Conservation (phyloP, 176 grass and related monocot species). For the Avena insularis region DNA sequence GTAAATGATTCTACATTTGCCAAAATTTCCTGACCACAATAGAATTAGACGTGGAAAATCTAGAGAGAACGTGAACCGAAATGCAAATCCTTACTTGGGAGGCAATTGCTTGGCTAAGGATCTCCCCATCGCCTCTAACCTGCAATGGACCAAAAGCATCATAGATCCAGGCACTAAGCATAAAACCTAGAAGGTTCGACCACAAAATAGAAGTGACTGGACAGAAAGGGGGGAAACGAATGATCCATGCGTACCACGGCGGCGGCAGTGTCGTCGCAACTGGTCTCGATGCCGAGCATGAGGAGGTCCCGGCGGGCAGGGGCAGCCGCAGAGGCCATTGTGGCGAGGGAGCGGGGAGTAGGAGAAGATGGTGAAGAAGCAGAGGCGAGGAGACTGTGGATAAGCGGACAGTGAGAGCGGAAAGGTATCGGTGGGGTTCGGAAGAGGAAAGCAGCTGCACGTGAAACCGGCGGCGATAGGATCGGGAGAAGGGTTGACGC, state of each 20-base stretch:
- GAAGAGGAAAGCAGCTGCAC: constrained; percentile 46
- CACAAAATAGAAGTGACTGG: neutral
- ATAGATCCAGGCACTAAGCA: neutral
- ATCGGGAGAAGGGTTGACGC: constrained; percentile 60
- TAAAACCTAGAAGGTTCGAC: constrained; percentile 25
- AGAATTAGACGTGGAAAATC: neutral
- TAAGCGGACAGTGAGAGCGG: neutral
- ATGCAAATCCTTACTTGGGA: constrained; percentile 65
- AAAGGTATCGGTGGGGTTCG: constrained; percentile 18
- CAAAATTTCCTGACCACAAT: neutral
- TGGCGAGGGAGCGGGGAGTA: constrained; percentile 14
- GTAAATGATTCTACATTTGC: neutral
- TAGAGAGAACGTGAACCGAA: neutral
- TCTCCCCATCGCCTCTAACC: constrained; percentile 83
- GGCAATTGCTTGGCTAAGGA: constrained; percentile 88
- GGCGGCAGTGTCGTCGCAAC: constrained; percentile 90
- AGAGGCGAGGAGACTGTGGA: constrained; percentile 27
- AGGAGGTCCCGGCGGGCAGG: constrained; percentile 50
- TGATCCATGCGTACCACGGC: constrained; percentile 57
- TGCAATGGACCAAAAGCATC: constrained; percentile 44
- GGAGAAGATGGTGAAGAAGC: neutral
- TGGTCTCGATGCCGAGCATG: constrained; percentile 94
- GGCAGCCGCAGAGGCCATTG: constrained; percentile 21
- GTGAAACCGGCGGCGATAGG: constrained; percentile 56
- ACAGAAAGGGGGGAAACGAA: neutral